These are phyloP conservation scores for Nothopassalora personata DNA, from an alignment of 2,329 filamentous ascomycete species.

Conservation along the genomic window DNA sequence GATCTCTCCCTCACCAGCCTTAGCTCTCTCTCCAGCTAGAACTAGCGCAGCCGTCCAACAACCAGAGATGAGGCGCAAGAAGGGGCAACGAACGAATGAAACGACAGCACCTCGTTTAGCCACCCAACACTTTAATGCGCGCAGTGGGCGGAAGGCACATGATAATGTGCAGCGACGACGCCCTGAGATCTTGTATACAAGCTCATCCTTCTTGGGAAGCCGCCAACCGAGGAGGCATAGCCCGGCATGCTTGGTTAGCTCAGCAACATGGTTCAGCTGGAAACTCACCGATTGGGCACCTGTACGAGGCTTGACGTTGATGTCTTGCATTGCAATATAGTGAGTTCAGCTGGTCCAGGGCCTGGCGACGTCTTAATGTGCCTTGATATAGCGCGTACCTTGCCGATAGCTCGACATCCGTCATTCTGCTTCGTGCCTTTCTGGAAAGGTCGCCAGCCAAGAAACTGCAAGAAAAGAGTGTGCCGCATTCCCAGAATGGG, in stretches of 20 bases:
- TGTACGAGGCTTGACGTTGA: background rate
- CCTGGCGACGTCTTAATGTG: background rate
- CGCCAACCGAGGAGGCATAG: background rate
- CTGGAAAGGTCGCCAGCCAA: background rate
- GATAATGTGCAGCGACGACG: background rate
- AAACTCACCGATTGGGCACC: background rate
- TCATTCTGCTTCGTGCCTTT: background rate
- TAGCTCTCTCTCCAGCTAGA: background rate
- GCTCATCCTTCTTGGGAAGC: background rate
- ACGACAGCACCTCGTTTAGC: background rate
- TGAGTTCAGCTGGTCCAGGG: background rate
- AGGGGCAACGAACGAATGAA: slow-evolving; percentile 1
- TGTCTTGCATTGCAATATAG: too few relatives aligned
- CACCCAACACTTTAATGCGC: background rate
- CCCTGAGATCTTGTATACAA: background rate
- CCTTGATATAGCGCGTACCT: background rate
- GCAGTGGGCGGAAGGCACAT: background rate
- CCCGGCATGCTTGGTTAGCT: background rate
- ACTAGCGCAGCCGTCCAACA: background rate
- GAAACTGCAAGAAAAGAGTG: background rate
- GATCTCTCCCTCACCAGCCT: background rate
- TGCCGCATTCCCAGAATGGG: background rate
- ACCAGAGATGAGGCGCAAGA: background rate
- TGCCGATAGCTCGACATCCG: background rate
- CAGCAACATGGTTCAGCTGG: background rate